Conservation (phyloP, 2,329 filamentous ascomycete species). For the Ampelomyces quisqualis region DNA sequence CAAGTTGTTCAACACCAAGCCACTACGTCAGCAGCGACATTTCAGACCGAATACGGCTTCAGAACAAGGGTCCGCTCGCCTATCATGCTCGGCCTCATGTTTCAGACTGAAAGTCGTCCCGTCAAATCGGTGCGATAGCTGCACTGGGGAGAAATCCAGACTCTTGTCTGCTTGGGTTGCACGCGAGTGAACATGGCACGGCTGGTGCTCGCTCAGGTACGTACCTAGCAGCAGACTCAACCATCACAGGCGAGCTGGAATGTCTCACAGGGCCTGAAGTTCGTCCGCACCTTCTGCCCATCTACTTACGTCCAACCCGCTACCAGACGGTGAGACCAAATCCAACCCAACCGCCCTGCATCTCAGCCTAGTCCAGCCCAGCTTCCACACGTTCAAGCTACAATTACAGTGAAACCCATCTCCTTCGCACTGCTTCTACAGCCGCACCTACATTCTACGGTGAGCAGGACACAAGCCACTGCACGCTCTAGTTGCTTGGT, state of each 20-base stretch:
- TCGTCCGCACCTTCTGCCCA: neutral
- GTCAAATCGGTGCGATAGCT: neutral
- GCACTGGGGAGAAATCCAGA: neutral
- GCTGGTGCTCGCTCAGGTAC: too few species aligned
- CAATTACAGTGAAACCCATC: conserved; percentile 1
- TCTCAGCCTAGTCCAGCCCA: conserved; percentile 1
- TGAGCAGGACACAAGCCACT: neutral
- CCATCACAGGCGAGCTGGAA: neutral
- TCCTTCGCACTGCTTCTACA: neutral
- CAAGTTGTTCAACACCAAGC: conserved; percentile 17
- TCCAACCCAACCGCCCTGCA: conserved; percentile 7
- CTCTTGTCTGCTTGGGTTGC: too few species aligned
- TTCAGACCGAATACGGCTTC: conserved; percentile 4
- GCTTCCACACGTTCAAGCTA: conserved; percentile 4
- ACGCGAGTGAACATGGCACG: too few species aligned
- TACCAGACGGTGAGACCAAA: conserved; percentile 33
- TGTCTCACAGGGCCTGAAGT: neutral
- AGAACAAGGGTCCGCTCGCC: conserved; percentile 11
- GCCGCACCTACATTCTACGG: neutral
- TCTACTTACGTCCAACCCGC: neutral
- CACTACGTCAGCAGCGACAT: conserved; percentile 26
- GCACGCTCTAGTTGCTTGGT: neutral
- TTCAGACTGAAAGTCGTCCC: conserved; percentile 2
- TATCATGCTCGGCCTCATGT: conserved; percentile 12
- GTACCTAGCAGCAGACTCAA: too few species aligned